These are phyloP conservation scores for Pythium biforme DNA, from an alignment of 352 stramenopile genomes.

Conservation along the genomic window DNA sequence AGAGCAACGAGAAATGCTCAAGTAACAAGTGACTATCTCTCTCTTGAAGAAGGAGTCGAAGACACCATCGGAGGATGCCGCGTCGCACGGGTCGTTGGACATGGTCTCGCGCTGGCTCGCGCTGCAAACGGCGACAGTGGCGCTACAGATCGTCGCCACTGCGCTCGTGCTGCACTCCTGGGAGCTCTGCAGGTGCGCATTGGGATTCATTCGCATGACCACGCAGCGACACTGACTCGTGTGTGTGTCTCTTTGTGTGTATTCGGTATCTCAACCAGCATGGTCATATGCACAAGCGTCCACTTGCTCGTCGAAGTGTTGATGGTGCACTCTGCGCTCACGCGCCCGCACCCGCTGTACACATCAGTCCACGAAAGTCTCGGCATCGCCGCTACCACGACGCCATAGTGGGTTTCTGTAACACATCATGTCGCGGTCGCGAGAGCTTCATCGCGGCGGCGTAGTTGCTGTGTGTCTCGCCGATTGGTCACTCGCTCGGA, in stretches of 20 bases:
- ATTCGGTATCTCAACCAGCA: background rate
- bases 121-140: slow-evolving; percentile 5
- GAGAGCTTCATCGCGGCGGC: background rate
- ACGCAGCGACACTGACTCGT: background rate
- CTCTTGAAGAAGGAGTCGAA: no score
- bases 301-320: slow-evolving; percentile 9
- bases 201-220: background rate
- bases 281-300: slow-evolving; percentile 18
- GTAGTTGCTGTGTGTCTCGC: background rate
- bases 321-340: background rate
- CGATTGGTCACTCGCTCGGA: background rate
- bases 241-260: background rate
- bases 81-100: background rate
- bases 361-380: background rate
- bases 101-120: slow-evolving; percentile 3
- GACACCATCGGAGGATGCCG: no score
- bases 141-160: slow-evolving; percentile 3
- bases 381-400: background rate
- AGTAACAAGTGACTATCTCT: no score
- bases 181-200: slow-evolving; percentile 19
- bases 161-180: slow-evolving; percentile 14
- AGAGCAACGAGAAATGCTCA: background rate
- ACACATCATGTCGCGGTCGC: no score
- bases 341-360: background rate
- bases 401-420: no score